Percentiles rank a stretch among this genome's conserved stretches.
These are phyloP conservation scores for Saccharomycopsis fodiens DNA, from an alignment of 805 yeast species.

Conservation along the genomic window DNA sequence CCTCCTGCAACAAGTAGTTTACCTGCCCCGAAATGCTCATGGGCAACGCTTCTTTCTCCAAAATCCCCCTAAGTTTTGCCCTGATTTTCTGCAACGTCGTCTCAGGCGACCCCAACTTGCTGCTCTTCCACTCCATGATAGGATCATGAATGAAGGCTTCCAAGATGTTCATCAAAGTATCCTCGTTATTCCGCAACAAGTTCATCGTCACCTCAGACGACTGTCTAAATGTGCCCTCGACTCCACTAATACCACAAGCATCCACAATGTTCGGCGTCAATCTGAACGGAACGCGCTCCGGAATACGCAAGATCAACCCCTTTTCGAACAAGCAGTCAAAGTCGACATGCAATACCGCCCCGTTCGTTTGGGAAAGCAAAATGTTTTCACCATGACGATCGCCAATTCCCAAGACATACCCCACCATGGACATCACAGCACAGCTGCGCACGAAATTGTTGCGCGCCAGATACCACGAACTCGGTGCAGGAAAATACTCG, in stretches of 20 bases:
- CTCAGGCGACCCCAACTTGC: constrained; percentile 40
- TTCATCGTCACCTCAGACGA: constrained; percentile 78
- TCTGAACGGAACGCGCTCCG: constrained; percentile 93
- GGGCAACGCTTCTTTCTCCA: constrained; percentile 65
- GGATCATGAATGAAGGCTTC: constrained; percentile 94
- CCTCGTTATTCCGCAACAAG: constrained; percentile 70
- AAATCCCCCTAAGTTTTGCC: constrained; percentile 75
- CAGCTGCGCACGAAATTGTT: constrained; percentile 67
- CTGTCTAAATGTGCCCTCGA: constrained; percentile 83
- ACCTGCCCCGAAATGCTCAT: constrained; percentile 91
- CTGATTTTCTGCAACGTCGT: constrained; percentile 65
- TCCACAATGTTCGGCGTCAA: constrained; percentile 82
- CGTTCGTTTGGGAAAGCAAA: constrained; percentile 61
- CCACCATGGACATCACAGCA: constrained; percentile 97
- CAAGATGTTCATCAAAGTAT: constrained; percentile 77
- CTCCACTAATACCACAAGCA: constrained; percentile 77
- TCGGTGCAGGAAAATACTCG: constrained; percentile 84
- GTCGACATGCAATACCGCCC: constrained; percentile 86
- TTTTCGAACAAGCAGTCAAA: constrained; percentile 95
- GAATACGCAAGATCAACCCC: constrained; percentile 61
- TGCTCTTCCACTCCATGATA: constrained; percentile 62
- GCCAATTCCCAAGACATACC: constrained; percentile 88
- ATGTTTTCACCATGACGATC: constrained; percentile 95
- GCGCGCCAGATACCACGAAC: constrained; percentile 77
- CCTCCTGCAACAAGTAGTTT: constrained; percentile 77